Conservation (phyloP, 225 moss, liverwort and hornwort genomes). For the Physcomitrium patens region DNA sequence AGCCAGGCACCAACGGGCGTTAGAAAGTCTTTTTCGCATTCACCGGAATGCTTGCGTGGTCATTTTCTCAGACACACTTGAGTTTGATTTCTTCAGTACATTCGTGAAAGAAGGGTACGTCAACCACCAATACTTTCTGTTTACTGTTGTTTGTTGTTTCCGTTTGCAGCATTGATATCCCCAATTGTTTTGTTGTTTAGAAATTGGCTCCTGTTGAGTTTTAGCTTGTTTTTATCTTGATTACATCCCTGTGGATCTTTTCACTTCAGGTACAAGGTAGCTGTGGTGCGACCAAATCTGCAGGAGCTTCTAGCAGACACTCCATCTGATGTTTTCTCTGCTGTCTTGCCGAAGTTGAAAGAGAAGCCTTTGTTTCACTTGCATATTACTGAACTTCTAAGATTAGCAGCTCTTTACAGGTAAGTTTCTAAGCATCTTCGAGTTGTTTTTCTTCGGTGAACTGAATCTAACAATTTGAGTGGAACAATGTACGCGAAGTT, state of each 20-base stretch:
- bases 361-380: constrained; percentile 68
- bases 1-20: constrained; percentile 82
- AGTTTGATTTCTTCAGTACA: constrained; percentile 68
- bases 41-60: constrained; percentile 87
- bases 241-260: constrained; percentile 11
- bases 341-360: constrained; percentile 70
- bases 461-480: too few species aligned
- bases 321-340: constrained; percentile 62
- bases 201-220: neutral
- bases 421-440: constrained; percentile 37
- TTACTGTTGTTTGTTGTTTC: constrained; percentile 13
- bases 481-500: too few species aligned
- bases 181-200: neutral
- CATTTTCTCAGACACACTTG: constrained; percentile 84
- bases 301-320: constrained; percentile 80
- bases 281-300: constrained; percentile 77
- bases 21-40: constrained; percentile 89
- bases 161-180: neutral
- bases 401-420: constrained; percentile 93
- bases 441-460: too few species aligned
- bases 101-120: constrained; percentile 83
- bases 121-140: constrained; percentile 12
- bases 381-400: constrained; percentile 81
- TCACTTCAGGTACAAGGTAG: constrained; percentile 77
- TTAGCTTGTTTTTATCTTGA: neutral